Base-by-base conservation (phyloP, 441 rosid species). In the Viola pubescens region DNA sequence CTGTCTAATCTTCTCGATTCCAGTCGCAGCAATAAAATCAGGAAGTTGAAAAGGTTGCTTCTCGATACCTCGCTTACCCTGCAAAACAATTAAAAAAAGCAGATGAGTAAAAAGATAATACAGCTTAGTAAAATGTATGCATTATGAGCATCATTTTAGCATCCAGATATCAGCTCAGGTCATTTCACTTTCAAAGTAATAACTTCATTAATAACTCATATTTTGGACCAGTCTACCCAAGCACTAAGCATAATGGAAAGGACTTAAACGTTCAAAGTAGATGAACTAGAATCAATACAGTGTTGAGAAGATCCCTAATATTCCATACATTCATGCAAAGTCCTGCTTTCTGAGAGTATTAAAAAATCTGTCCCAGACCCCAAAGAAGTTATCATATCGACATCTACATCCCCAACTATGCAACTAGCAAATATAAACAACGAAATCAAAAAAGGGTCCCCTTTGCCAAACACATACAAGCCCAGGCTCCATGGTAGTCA, bases 1-100 rank as follows among this genome's bases (percentile, higher is more conserved):
- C 97, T 94, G 97, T 82, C 99, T 82, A 59, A 94, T 94, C 79
- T 94, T 94, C 77, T 94, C 91, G 54, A 94, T 94, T 72, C 99
- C 99, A 4, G 97, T 94, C 13, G 96, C 97, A 63, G 99, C 99
- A 77, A 94, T 94, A 72, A 94, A 94, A 82, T 90, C 97, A 54
- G 99, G 99, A 75, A 94, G 95, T 74, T 90, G 97, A 73, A 94
- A 94, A 54, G 97, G 97, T 61, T 78, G 95, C 71, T 94, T 94
- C 84, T 94, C 97, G 52, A 94, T 94, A 68, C 99, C 99, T 57
- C 99, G 96, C 70, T 94, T 94, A 12, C 97, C 99, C 99, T 94
- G 81, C 81, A 85, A 65, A 80, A 73, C 40, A 60, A 61, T 69
- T 19, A 68, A 69, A 65, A 60, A 40, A 54, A 37, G 50, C 9